Base-by-base conservation (phyloP, 2,329 filamentous ascomycete species). In the Sporothrix globosa region DNA sequence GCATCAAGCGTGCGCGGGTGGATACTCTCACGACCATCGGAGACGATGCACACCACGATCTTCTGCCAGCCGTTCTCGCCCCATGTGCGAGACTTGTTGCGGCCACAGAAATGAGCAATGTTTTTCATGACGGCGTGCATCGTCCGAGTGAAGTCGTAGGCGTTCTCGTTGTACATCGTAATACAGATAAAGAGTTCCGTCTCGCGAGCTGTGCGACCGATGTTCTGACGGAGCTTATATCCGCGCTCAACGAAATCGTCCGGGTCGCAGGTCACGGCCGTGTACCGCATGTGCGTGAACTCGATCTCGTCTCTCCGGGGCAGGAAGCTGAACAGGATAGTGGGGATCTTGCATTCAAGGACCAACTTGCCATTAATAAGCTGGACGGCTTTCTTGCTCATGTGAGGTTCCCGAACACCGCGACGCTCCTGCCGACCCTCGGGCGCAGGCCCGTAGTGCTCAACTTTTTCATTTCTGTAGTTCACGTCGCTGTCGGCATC, bases 111-210 rank as follows among this genome's bases (percentile, higher is more conserved):
- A 79, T 98, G 96, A 17, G 92, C 90, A 76, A 99, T 95, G 79
- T 99, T 99, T 80, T 96, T 93, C 92, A 99, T 97, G 70, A 99
- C 92, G 69, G 95, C 96, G 79, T 98, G 93, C 95, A 99, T 98
- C 0, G 96, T 99, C 61, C 96, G 89, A 7, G 96, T 97, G 76
- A 99, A 99, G 77, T 93, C 89, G 76, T 97, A 92, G 78, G 98
- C 96, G 80, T 97, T 92, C 81, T 99, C 96, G 80, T 99, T 99
- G 83, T 99, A 99, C 95, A 97, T 97, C 71, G 95, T 98, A 69
- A 98, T 89, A 46, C 94, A 95, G 76, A 98, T 97, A 80, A 98
- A 97, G 1, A 98, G 84, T 82, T 98, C 95, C 0, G 95, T 97
- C 77, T 97, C 92, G 69, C 95, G 87, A 3, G 93, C 91, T 80